Conservation (phyloP, 306 rosid genomes). For the Hippophae gyantsensis region DNA sequence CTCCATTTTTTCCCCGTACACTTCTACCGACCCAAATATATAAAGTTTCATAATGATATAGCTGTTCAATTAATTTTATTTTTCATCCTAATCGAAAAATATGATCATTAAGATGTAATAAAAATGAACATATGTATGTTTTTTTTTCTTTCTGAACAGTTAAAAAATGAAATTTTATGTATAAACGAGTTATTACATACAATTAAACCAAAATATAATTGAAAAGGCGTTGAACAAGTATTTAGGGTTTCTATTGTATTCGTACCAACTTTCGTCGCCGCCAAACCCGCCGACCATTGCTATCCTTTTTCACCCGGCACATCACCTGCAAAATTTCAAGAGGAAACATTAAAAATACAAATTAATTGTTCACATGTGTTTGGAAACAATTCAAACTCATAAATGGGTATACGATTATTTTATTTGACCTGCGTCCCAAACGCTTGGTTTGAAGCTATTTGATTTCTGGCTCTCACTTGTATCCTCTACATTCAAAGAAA, state of each 20-base stretch:
- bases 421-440: slow-evolving; percentile 32
- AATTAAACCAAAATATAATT: neutral
- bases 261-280: slow-evolving; percentile 76
- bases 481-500: slow-evolving; percentile 39
- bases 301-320: slow-evolving; percentile 37
- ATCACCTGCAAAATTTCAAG: slow-evolving; percentile 34
- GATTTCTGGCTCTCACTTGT: slow-evolving; percentile 30
- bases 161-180: too few relatives aligned
- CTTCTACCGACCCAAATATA: too few relatives aligned
- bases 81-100: too few relatives aligned
- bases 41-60: too few relatives aligned
- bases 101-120: too few relatives aligned
- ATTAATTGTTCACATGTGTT: too few relatives aligned
- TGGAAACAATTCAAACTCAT: neutral
- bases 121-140: too few relatives aligned
- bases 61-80: too few relatives aligned
- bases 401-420: neutral
- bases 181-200: neutral
- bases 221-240: neutral
- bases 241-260: neutral
- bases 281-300: slow-evolving; percentile 59
- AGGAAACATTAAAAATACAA: too few relatives aligned
- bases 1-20: too few relatives aligned
- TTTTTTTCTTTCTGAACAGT: too few relatives aligned
- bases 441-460: slow-evolving; percentile 28